Percentiles rank a stretch among this genome's conserved stretches.
phyloP scores from a whole-genome alignment of 1,139 yeast genomes.

The Pneumocystis murina region DNA sequence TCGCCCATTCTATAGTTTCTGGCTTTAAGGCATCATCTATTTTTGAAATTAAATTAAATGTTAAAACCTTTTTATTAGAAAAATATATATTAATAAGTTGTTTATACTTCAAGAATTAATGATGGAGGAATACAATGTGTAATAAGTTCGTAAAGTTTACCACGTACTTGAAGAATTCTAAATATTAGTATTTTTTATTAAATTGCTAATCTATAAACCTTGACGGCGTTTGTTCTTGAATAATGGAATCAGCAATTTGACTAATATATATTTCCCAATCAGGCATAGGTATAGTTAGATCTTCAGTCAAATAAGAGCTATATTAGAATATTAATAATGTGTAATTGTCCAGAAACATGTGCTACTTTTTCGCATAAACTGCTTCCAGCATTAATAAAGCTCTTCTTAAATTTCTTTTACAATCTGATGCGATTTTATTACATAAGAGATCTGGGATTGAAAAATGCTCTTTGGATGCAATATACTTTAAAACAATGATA shows the following conservation, averaged over 20 bases:
- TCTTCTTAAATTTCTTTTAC: slow-evolving; percentile 62
- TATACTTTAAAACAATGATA: slow-evolving; percentile 35
- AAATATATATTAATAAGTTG: background rate
- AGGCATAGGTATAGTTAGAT: slow-evolving; percentile 38
- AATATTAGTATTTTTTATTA: slow-evolving; percentile 19
- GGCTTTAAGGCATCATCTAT: slow-evolving; percentile 31
- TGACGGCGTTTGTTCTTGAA: slow-evolving; percentile 48
- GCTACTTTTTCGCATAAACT: slow-evolving; percentile 46
- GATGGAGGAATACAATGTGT: slow-evolving; percentile 90
- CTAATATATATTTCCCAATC: slow-evolving; percentile 81
- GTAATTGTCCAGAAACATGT: background rate
- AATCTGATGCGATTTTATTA: slow-evolving; percentile 37
- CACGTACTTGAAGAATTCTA: slow-evolving; percentile 53
- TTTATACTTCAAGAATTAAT: slow-evolving; percentile 40
- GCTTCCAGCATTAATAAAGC: slow-evolving; percentile 75
- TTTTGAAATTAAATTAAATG: slow-evolving; percentile 34
- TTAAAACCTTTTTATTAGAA: background rate
- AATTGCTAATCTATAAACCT: slow-evolving; percentile 10
- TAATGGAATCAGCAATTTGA: slow-evolving; percentile 46
- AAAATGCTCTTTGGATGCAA: slow-evolving; percentile 45
- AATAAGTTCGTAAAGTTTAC: slow-evolving; percentile 64
- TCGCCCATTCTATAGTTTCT: slow-evolving; percentile 50
- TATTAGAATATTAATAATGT: slow-evolving; percentile 14
- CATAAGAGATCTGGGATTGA: slow-evolving; percentile 33
- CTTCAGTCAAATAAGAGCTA: slow-evolving; percentile 22